phyloP scores from a whole-genome alignment of 2,329 filamentous ascomycete genomes.

The Thielaviopsis ethacetica region DNA sequence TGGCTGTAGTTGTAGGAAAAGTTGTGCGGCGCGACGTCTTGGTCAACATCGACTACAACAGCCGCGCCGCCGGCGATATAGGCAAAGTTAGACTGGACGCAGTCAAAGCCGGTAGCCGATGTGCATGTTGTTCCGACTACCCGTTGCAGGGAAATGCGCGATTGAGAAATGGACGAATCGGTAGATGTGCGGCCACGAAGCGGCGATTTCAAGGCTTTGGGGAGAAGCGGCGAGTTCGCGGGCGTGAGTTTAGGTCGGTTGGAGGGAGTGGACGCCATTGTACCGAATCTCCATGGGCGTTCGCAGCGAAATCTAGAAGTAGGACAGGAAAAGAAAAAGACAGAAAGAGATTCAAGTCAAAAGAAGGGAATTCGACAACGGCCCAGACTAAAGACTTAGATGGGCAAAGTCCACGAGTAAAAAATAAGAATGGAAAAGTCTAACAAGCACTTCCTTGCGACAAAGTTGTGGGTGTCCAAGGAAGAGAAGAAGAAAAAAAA shows the following conservation, averaged over 20 bases:
- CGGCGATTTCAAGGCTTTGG: constrained; percentile 47
- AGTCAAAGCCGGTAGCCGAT: constrained; percentile 75
- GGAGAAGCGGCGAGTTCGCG: constrained; percentile 55
- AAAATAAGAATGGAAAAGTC: neutral
- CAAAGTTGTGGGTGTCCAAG: neutral
- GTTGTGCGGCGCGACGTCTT: constrained; percentile 26
- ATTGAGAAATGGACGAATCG: constrained; percentile 30
- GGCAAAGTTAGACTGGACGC: constrained; percentile 61
- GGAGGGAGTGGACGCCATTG: constrained; percentile 41
- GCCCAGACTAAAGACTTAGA: neutral
- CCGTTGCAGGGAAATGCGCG: constrained; percentile 56
- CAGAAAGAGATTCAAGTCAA: neutral
- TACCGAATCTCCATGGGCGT: constrained; percentile 32
- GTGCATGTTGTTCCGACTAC: constrained; percentile 84
- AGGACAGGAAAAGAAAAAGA: constrained; percentile 1
- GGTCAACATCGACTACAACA: constrained; percentile 70
- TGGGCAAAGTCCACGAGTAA: neutral
- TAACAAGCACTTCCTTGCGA: neutral
- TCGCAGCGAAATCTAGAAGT: constrained; percentile 3
- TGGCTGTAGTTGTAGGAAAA: constrained; percentile 37
- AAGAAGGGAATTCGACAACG: constrained; percentile 1
- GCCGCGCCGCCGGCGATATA: constrained; percentile 87
- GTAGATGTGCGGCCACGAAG: constrained; percentile 29
- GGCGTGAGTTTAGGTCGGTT: constrained; percentile 55
- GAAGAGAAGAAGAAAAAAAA: neutral